Base-by-base conservation (phyloP, 306 rosid species). In the Cucurbita ficifolia region DNA sequence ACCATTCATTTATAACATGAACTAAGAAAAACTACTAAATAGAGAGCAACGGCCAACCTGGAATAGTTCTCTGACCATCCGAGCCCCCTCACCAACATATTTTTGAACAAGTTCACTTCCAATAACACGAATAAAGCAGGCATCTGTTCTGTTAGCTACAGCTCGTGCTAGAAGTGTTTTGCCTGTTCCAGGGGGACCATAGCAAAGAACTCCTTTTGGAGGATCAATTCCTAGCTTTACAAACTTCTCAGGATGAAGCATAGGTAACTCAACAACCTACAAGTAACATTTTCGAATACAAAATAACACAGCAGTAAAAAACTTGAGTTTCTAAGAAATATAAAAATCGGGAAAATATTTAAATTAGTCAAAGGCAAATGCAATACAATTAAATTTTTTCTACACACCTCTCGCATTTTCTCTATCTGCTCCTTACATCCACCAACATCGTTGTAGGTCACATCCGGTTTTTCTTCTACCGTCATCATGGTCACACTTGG, bases 401-500 rank as follows among this genome's bases (percentile, higher is more conserved):
- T 16, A 83, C 89, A 56, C 77, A 91, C 99, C 77, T 95, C 99
- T 73, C 97, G 86, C 97, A 95, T 95, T 83, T 88, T 91, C 78
- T 95, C 97, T 77, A 91, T 95, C 75, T 95, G 99, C 75, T 91
- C 97, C 82, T 95, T 91, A 35, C 97, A 95, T 73, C 99, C 99
- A 74, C 99, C 99, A 59, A 95, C 97, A 81, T 95, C 99, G 61
- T 95, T 95, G 79, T 95, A 95, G 12, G 97, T 95, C 75, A 95
- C 99, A 79, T 95, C 99, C 2, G 99, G 99, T 80, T 95, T 95
- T 84, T 95, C 99, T 80, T 91, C 97, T 46, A 91, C 97, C 0
- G 97, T 95, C 97, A 95, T 91, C 97, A 95, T 91, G 62, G 99
- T 91, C 68, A 95, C 97, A 81, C 97, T 91, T 5, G 99, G 97